These are phyloP conservation scores for Saturnispora diversa DNA, from an alignment of 805 yeast genomes.

Conservation along the genomic window DNA sequence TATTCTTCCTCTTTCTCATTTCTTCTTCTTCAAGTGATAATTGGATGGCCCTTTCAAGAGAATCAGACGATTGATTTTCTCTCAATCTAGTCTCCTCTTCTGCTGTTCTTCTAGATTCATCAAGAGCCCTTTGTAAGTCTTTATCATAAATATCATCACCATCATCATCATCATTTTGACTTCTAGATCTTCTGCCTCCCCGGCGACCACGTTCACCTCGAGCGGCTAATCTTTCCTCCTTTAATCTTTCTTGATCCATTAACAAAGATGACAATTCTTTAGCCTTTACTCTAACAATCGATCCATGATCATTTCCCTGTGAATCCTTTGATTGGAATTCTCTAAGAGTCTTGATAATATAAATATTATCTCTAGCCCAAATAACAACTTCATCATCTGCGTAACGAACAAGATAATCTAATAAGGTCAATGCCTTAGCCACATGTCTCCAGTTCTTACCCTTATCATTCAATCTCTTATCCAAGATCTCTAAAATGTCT, in stretches of 20 bases:
- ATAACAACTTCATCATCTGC: conserved; percentile 85
- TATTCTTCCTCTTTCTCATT: conserved; percentile 42
- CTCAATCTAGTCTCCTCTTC: conserved; percentile 69
- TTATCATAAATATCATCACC: conserved; percentile 51
- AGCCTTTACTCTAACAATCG: conserved; percentile 80
- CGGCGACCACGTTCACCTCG: conserved; percentile 24
- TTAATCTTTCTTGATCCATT: conserved; percentile 72
- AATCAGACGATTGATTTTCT: conserved; percentile 47
- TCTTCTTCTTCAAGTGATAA: conserved; percentile 73
- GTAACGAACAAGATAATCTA: conserved; percentile 75
- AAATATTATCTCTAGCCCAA: conserved; percentile 87
- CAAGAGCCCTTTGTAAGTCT: conserved; percentile 73
- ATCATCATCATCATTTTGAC: conserved; percentile 13
- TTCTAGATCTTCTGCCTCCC: no score
- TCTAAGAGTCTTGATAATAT: conserved; percentile 79
- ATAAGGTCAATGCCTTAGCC: conserved; percentile 81
- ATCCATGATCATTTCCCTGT: conserved; percentile 76
- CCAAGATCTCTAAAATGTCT: conserved; percentile 91
- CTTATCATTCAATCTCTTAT: conserved; percentile 85
- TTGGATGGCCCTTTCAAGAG: conserved; percentile 59
- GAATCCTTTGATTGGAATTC: conserved; percentile 84
- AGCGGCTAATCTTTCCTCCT: conserved; percentile 51
- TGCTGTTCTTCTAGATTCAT: conserved; percentile 71
- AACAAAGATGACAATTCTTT: conserved; percentile 76
- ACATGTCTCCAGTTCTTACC: conserved; percentile 98